Base-by-base conservation (phyloP, 495 filamentous ascomycete species). In the Chaetomium tenue region DNA sequence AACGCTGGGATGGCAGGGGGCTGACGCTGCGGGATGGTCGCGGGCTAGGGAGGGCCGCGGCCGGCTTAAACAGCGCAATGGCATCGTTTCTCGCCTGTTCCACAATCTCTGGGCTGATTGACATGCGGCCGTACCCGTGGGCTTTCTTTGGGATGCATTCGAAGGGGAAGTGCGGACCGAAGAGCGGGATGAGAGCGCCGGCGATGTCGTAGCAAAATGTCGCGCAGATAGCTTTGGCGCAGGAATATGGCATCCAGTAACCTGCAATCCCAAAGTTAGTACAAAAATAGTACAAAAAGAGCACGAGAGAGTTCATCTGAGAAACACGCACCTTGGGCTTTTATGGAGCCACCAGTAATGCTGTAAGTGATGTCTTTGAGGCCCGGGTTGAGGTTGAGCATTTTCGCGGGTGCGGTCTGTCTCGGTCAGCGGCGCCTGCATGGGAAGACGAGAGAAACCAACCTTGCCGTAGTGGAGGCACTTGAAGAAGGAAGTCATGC, bases 401-500 rank as follows among this genome's bases (percentile, higher is more conserved):
- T 90, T 78, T 89, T 95, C 0, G 84, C 91, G 25, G 90, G 93
- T 12, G 84, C 91, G 47, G 91, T 97, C 94, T 91, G 74, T 46
- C 13, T 5, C 11, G 7, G 50, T 67, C 58, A 66, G 64, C 18
- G 5, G 18, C 0, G 22, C 18, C 26, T 13, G 18, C 6, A 48
- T 6, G 42, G 28, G 12, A 3, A 18, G n/a, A 46, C 68, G 9
- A 39, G 6, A 20, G 42, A 1, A 25, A 28, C 76, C 65, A 66
- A 92, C 93, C 87, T 98, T 98, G 48, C 88, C 83, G 72, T 93
- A 92, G 62, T 87, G 86, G 63, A 85, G 87, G 69, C 90, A 91
- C 71, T 96, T 96, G 83, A 98, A 98, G 71, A 98, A 90, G 48
- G 91, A 90, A 7, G 94, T 97, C 71, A 93, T 93, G 63, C 93